A percentile compares a stretch with the other conserved stretches of the same genome.
phyloP scores from a whole-genome alignment of 2,329 filamentous ascomycete genomes.

The Curvularia eragrostidis region DNA sequence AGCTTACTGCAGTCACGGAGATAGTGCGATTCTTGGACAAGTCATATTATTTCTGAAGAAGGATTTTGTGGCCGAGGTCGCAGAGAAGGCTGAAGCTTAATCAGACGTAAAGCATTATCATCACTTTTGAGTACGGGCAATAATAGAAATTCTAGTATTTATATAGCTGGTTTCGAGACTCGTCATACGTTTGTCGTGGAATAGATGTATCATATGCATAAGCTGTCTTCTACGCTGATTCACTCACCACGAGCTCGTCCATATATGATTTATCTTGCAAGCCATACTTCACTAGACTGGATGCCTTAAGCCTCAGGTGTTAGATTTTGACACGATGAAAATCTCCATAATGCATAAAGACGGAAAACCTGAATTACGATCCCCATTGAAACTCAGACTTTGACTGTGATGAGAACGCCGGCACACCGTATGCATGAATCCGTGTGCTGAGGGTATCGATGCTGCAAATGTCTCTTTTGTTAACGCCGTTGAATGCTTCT shows the following conservation, averaged over 20 bases:
- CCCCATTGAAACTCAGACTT: background rate
- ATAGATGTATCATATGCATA: background rate
- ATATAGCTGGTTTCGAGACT: background rate
- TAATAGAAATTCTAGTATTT: background rate
- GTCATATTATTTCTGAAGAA: background rate
- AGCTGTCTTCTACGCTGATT: background rate
- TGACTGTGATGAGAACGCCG: background rate
- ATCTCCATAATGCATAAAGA: background rate
- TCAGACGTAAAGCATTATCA: background rate
- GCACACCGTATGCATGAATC: conserved; percentile 7
- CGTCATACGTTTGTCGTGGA: background rate
- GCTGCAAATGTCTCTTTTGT: conserved; percentile 3
- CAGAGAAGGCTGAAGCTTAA: conserved; percentile 9
- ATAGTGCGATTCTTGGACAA: conserved; percentile 12
- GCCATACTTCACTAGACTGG: background rate
- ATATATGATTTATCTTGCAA: background rate
- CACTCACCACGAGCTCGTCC: background rate
- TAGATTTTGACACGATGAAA: background rate
- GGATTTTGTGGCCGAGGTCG: background rate
- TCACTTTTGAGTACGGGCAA: background rate
- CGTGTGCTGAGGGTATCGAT: conserved; percentile 22
- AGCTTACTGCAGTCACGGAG: conserved; percentile 10
- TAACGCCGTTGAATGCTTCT: conserved; percentile 17
- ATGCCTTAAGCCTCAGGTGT: background rate
- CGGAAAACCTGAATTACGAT: background rate